phyloP scores from a whole-genome alignment of 2,329 filamentous ascomycete genomes.

The Beauveria medogensis region DNA sequence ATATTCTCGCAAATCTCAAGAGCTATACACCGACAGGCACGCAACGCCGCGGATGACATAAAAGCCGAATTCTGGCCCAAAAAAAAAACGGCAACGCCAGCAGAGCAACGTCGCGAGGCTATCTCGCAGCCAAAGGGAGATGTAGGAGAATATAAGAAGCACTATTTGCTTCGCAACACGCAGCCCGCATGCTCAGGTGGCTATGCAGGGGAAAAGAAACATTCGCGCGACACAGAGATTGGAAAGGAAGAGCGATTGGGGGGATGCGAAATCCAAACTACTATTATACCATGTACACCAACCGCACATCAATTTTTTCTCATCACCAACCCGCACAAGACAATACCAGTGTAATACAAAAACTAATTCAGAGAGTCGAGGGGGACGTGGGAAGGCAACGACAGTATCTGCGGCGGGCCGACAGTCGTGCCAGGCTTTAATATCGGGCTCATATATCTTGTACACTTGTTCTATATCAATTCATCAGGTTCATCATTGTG shows the following conservation, averaged over 20 bases:
- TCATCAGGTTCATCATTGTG: not conserved
- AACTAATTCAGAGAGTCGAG: not conserved
- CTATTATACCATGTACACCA: slow-evolving; percentile 11
- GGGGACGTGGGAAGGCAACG: not conserved
- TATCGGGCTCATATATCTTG: slow-evolving; percentile 7
- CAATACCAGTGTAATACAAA: slow-evolving; percentile 4
- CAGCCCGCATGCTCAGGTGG: not conserved
- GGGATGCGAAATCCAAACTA: not conserved
- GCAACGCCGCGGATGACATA: not conserved
- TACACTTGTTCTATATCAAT: not conserved
- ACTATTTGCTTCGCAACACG: not conserved
- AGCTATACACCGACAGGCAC: not conserved
- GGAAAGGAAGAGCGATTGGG: not conserved
- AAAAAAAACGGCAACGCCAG: not conserved
- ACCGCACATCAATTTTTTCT: slow-evolving; percentile 13
- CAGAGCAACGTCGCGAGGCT: not conserved
- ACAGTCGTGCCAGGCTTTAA: slow-evolving; percentile 3
- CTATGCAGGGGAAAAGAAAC: not conserved
- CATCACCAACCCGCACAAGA: not conserved
- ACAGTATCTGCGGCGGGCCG: slow-evolving; percentile 7
- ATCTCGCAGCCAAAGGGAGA: not conserved
- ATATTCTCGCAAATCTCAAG: not conserved
- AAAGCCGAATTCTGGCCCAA: not conserved
- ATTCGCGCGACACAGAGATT: not conserved
- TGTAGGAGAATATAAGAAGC: not conserved